Conservation (phyloP, 2,329 filamentous ascomycete species). For the Alternaria rosae region DNA sequence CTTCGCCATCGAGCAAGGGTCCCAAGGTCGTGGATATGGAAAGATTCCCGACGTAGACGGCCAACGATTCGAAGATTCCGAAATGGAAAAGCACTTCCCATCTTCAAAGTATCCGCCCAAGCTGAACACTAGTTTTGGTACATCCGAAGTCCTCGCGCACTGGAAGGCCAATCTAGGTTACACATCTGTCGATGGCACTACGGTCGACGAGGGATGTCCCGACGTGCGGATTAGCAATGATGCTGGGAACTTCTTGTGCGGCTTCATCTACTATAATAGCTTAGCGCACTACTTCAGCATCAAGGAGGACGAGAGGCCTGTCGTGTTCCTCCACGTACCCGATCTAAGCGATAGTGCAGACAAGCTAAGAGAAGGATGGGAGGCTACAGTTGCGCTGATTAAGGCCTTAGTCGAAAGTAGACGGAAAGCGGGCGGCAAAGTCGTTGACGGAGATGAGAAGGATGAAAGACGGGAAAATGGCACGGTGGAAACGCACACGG, state of each 20-base stretch:
- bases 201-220: constrained; percentile 2
- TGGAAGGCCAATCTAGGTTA: constrained; percentile 35
- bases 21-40: constrained; percentile 40
- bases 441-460: constrained; percentile 9
- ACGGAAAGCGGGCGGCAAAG: constrained; percentile 23
- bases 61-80: constrained; percentile 29
- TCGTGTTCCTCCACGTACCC: constrained; percentile 48
- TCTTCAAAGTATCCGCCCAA: constrained; percentile 25
- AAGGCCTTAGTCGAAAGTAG: constrained; percentile 45
- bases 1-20: constrained; percentile 46
- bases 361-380: constrained; percentile 34
- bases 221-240: constrained; percentile 42
- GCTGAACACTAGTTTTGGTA: constrained; percentile 43
- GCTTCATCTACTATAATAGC: constrained; percentile 48
- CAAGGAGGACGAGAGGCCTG: constrained; percentile 34
- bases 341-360: constrained; percentile 40
- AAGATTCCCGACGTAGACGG: constrained; percentile 46
- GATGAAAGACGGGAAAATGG: not conserved
- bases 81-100: constrained; percentile 27
- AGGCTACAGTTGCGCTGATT: constrained; percentile 43
- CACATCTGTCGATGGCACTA: not conserved
- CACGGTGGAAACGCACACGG: not conserved
- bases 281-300: constrained; percentile 39
- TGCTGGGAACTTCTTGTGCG: constrained; percentile 49
- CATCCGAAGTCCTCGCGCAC: constrained; percentile 38